Conservation (phyloP, 2,329 filamentous ascomycete species). For the Orbilia ellipsospora region DNA sequence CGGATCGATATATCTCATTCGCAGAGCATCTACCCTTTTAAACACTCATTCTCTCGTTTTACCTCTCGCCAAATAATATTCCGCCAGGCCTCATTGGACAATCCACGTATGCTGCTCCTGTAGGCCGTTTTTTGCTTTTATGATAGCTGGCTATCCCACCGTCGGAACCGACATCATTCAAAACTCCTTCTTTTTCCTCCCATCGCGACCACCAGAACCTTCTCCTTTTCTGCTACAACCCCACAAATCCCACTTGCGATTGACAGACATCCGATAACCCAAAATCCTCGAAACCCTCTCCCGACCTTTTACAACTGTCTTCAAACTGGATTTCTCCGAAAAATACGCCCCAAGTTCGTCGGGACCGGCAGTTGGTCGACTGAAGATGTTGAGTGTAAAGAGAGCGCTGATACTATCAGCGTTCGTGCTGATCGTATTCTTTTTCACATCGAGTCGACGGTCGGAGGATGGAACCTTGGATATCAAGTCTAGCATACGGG, state of each 20-base stretch:
- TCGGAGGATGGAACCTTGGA: constrained; percentile 10
- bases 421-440: constrained; percentile 47
- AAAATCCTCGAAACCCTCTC: not conserved
- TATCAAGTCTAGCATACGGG: constrained; percentile 35
- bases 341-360: constrained; percentile 30
- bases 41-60: constrained; percentile 6
- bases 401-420: constrained; percentile 48
- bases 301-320: not conserved
- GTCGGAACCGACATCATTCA: constrained; percentile 12
- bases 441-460: constrained; percentile 44
- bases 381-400: constrained; percentile 50
- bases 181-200: not conserved
- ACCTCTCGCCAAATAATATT: not conserved
- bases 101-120: constrained; percentile 26
- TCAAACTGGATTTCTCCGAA: constrained; percentile 53
- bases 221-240: not conserved
- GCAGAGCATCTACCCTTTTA: constrained; percentile 11
- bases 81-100: too few relatives aligned
- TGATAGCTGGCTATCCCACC: constrained; percentile 53
- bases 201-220: constrained; percentile 6
- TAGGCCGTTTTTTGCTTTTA: constrained; percentile 1
- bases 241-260: not conserved
- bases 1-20: not conserved
- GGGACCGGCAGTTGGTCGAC: constrained; percentile 26
- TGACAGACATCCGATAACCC: not conserved